Base-by-base conservation (phyloP, 768 basidiomycete species). In the Lepiota subincarnata region DNA sequence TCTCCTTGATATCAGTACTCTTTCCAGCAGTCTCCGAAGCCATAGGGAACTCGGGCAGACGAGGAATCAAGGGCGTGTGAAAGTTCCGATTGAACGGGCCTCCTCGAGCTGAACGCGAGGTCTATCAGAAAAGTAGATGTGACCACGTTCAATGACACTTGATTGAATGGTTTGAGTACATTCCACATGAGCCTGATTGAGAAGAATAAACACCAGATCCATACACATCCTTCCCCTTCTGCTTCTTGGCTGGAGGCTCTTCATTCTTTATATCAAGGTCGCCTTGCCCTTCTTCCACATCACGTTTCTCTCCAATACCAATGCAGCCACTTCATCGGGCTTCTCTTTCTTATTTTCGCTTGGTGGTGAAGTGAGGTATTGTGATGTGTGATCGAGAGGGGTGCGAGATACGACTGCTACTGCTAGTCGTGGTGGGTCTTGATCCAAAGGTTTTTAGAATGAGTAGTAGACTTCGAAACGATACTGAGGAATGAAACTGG, bases 101-200 rank as follows among this genome's bases (percentile, higher is more conserved):
- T 81, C 74, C 54, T 81, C 75, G 12, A 68, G 62, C 59, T 82
- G 66, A 16, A 83, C 81, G 26, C 78, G 75, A 3, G 82, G 83
- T 10, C 80, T 77, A 60, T 82, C 85, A 67, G 83, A 79, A 64
- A 85, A 83, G 66, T 84, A 84, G 41, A 86, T 73, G 56, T 83
- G 78, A 6, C 81, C 82, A 13, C 81, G 68, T 58, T 83, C 80
- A 47, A 80, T 80, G 8, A 76, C 77, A 7, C 80, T 80, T 82
- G 31, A 31, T 31, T 8, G 45, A 6, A 46, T n/a, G 20, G 18
- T n/a, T 19, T 13, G 45, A 3, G 31, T 31, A 11, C 16, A 2
- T 20, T 28, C 4, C 28, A 4, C 11, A 10, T 24, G 26, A 22
- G 28, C 4, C 45, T 28, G 18, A 26, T 47, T 26, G 45, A 35